A percentile compares a stretch with the other conserved stretches of the same genome.
Evolutionary conservation across 2,329 filamentous ascomycete genomes (phyloP).

Genomic region (Mycosphaerelloides madeirae): DNA sequence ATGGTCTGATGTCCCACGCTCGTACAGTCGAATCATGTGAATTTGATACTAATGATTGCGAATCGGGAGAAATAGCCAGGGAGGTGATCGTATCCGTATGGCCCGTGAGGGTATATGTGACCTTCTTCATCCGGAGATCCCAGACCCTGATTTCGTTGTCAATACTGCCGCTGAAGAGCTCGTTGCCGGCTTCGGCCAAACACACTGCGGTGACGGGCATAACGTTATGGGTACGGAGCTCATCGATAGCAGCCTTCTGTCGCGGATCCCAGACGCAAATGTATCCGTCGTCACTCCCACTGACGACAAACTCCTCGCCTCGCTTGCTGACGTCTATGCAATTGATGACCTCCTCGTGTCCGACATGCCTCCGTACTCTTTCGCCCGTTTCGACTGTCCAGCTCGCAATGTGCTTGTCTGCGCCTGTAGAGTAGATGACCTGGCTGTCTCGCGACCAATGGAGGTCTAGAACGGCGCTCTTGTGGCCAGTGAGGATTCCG

Average conservation of each 20-base stretch:
- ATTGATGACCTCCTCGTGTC: conserved; percentile 96
- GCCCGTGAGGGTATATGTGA: conserved; percentile 81
- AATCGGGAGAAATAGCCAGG: conserved; percentile 85
- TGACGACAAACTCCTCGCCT: conserved; percentile 85
- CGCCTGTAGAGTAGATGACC: conserved; percentile 85
- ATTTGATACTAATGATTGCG: conserved; percentile 83
- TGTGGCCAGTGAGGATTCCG: conserved; percentile 80
- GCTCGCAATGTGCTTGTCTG: conserved; percentile 86
- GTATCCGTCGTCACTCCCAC: conserved; percentile 86
- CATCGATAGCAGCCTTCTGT: conserved; percentile 80
- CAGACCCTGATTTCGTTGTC: conserved; percentile 97
- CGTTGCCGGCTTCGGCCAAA: conserved; percentile 89
- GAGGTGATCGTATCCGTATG: conserved; percentile 92
- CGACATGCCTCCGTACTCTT: conserved; percentile 83
- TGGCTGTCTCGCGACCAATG: conserved; percentile 96
- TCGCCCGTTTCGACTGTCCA: conserved; percentile 94
- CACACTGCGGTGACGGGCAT: conserved; percentile 90
- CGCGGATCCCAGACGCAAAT: conserved; percentile 96
- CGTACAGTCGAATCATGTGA: conserved; percentile 89
- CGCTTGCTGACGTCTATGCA: conserved; percentile 80
- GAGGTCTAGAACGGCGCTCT: conserved; percentile 82
- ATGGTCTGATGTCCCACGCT: conserved; percentile 94
- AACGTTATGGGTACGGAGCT: conserved; percentile 69
- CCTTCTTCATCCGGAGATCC: conserved; percentile 87
- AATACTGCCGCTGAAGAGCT: conserved; percentile 90